phyloP scores from a whole-genome alignment of 495 filamentous ascomycete genomes.

The Podospora anserina region DNA sequence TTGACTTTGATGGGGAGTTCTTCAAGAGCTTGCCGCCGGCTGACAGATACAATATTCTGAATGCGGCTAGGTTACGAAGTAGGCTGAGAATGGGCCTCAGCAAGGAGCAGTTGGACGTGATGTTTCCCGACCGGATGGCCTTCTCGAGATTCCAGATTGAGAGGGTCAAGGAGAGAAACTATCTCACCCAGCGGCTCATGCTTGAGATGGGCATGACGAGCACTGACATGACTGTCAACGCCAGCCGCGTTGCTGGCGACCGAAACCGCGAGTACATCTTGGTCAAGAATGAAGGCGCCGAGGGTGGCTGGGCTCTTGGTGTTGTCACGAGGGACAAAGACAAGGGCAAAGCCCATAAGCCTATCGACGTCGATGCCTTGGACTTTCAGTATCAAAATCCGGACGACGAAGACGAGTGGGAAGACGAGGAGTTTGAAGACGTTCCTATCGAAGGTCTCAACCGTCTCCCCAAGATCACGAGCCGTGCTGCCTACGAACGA shows the following conservation, averaged over 20 bases:
- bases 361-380: constrained; percentile 83
- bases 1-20: constrained; percentile 92
- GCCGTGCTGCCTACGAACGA: constrained; percentile 14
- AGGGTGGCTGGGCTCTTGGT: constrained; percentile 95
- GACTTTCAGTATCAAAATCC: constrained; percentile 56
- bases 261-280: constrained; percentile 90
- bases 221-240: constrained; percentile 60
- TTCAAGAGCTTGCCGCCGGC: constrained; percentile 84
- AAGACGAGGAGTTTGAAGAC: constrained; percentile 83
- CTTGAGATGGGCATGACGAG: constrained; percentile 86
- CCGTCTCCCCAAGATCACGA: constrained; percentile 63
- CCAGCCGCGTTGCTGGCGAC: constrained; percentile 80
- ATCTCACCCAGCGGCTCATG: constrained; percentile 95
- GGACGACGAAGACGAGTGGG: constrained; percentile 63
- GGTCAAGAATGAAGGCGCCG: constrained; percentile 89
- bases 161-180: constrained; percentile 82
- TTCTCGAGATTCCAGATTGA: constrained; percentile 97
- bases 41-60: constrained; percentile 95
- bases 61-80: constrained; percentile 82
- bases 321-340: constrained; percentile 81
- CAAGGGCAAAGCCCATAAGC: constrained; percentile 68
- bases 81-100: constrained; percentile 90
- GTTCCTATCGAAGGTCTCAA: constrained; percentile 94
- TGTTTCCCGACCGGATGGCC: constrained; percentile 98
- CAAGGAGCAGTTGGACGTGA: constrained; percentile 89